Evolutionary conservation across 768 basidiomycete genomes (phyloP).

Genomic region (Boletus rufocinnamomeus): DNA sequence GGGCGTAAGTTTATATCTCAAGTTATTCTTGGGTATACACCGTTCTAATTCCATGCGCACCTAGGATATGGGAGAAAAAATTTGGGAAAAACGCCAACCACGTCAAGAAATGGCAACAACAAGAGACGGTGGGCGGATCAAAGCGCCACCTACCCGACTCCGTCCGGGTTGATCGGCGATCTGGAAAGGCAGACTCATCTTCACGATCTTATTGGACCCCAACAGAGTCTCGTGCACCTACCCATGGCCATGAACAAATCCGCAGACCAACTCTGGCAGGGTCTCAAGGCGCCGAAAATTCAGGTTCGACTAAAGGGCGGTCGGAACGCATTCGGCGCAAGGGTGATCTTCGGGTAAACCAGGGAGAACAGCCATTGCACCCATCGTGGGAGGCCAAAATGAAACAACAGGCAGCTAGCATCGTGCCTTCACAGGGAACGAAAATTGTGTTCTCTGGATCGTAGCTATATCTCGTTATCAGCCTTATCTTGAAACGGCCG

Average conservation of each 20-base stretch:
- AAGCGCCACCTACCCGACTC: constrained; percentile 17
- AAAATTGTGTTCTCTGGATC: constrained; percentile 67
- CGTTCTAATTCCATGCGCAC: constrained; percentile 4
- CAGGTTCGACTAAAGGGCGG: not conserved
- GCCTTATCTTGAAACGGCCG: not conserved
- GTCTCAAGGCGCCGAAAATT: not conserved
- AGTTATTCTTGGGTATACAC: not conserved
- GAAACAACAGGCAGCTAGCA: constrained; percentile 65
- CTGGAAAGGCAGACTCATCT: constrained; percentile 14
- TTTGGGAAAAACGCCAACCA: constrained; percentile 92
- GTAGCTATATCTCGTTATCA: constrained; percentile 9
- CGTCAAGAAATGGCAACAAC: constrained; percentile 59
- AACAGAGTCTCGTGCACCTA: not conserved
- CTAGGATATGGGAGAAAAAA: constrained; percentile 97
- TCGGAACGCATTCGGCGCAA: not conserved
- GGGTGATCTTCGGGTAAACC: constrained; percentile 6
- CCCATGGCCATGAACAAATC: not conserved
- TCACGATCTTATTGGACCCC: not conserved
- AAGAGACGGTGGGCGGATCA: constrained; percentile 16
- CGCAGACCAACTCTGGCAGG: not conserved
- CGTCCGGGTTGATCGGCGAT: constrained; percentile 20
- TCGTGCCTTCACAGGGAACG: constrained; percentile 72
- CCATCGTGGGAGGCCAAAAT: constrained; percentile 97
- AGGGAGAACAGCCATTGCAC: constrained; percentile 55
- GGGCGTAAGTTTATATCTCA: constrained; percentile 67